Conservation (phyloP, 768 basidiomycete genomes). For the Mycena chlorophos region DNA sequence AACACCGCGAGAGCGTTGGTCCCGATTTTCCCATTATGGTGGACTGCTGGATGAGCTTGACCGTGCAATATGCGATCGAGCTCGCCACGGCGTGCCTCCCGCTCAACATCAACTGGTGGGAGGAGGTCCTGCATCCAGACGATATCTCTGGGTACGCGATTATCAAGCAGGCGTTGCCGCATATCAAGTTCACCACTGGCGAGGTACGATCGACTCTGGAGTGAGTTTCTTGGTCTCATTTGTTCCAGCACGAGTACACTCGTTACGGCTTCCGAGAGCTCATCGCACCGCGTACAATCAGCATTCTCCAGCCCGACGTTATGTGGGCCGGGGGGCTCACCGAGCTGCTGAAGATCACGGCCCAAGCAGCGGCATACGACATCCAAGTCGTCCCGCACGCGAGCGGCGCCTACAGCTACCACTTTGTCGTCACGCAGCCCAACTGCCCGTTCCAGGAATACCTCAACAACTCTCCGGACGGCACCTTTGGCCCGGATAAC, state of each 20-base stretch:
- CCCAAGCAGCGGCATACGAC: conserved; percentile 45
- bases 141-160: conserved; percentile 30
- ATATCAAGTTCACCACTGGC: conserved; percentile 33
- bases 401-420: conserved; percentile 48
- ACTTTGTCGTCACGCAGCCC: conserved; percentile 44
- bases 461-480: conserved; percentile 43
- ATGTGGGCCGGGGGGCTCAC: conserved; percentile 35
- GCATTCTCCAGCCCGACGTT: conserved; percentile 33
- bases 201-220: conserved; percentile 20
- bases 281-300: conserved; percentile 30
- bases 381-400: conserved; percentile 50
- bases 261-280: conserved; percentile 35
- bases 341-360: conserved; percentile 33
- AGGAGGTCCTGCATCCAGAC: conserved; percentile 33
- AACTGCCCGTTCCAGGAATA: conserved; percentile 29
- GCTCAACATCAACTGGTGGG: conserved; percentile 35
- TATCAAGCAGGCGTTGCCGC: conserved; percentile 32
- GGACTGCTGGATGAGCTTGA: conserved; percentile 32
- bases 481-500: conserved; percentile 27
- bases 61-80: conserved; percentile 33
- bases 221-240: not conserved
- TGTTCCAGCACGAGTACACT: conserved; percentile 31
- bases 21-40: conserved; percentile 33
- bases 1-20: conserved; percentile 30
- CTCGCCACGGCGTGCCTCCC: conserved; percentile 31